Percentiles rank a stretch among this genome's conserved stretches.
Conservation (phyloP, 202 grass and related monocot genomes). For the Musa balbisiana region DNA sequence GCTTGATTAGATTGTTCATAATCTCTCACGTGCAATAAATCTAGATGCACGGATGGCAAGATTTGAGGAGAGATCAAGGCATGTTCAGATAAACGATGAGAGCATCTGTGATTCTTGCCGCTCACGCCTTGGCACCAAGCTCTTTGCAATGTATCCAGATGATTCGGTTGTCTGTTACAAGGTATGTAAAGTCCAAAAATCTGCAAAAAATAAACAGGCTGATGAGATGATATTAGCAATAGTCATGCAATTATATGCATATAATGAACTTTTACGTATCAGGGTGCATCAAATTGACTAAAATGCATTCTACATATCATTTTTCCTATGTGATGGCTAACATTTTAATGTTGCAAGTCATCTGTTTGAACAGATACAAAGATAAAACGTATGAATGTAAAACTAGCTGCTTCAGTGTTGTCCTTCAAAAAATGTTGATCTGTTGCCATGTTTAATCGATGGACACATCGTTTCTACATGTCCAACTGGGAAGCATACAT, state of each 20-base stretch:
- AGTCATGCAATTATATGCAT: not conserved
- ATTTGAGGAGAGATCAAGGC: conserved; percentile 89
- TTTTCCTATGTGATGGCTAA: no score
- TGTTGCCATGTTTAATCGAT: not conserved
- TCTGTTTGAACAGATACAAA: no score
- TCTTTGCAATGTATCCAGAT: conserved; percentile 95
- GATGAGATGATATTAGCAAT: not conserved
- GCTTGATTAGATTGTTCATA: conserved; percentile 63
- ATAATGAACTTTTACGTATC: not conserved
- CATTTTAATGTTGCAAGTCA: no score
- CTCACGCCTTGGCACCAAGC: conserved; percentile 81
- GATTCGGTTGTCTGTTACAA: conserved; percentile 95
- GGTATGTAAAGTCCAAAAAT: conserved; percentile 35
- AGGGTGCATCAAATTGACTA: not conserved
- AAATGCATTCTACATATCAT: not conserved
- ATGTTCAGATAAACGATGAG: conserved; percentile 86
- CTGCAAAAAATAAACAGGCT: not conserved
- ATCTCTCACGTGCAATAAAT: conserved; percentile 70
- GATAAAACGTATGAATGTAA: no score
- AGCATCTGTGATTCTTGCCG: conserved; percentile 76
- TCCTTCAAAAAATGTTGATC: not conserved
- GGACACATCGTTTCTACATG: not conserved
- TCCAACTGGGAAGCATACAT: not conserved
- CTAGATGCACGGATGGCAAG: conserved; percentile 71
- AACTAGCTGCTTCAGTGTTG: no score